Evolutionary conservation across 2,329 filamentous ascomycete genomes (phyloP), one percentile per base, ranked within the genome.

Genomic region (Teratosphaeriaceae sp.): DNA sequence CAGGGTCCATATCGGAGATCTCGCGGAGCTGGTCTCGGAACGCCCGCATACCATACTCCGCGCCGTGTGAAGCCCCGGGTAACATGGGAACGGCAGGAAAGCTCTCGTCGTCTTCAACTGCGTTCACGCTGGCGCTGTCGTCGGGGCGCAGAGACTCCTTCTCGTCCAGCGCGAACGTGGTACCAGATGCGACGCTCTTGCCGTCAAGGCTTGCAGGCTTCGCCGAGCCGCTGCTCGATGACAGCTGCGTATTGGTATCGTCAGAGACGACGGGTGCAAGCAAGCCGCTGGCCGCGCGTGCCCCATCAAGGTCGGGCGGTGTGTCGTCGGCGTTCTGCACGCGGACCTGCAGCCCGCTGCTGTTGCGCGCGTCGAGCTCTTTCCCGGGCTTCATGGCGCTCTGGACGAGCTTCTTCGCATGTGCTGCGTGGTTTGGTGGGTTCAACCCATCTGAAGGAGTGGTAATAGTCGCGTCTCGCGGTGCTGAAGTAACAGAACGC

Each of bases 101-200:
- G 22, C 81, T 73, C 61, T 96, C 89, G 56, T 96, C 90, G 55
- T 97, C 90, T 52, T 96, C 89, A 11, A 83, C 82, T 5, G 85
- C 85, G 64, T 94, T 88, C 13, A 95, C 84, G 61, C 89, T 96
- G 24, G 90, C 90, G 64, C 90, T 96, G 61, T 97, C 90, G 65
- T 97, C 90, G 7, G 90, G 90, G 11, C 89, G 83, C 42, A 96
- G 74, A 5, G 89, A 96, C 62, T 96, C 90, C 63, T 96, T 96
- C 65, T 97, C 90, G 58, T 97, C 90, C 60, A 96, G 72, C n/a
- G 87, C 88, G 67, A 95, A 96, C 0, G 90, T 96, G 3, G 88
- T 94, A 13, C 87, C 88, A 20, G 90, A 97, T 3, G 88, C 88
- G 56, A 94, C 86, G 63, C 89, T 96, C 69, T 96, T 96, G 38